A percentile compares a stretch with the other conserved stretches of the same genome.
Conservation (phyloP, 2,329 filamentous ascomycete species). For the Botryosphaeria agaves region DNA sequence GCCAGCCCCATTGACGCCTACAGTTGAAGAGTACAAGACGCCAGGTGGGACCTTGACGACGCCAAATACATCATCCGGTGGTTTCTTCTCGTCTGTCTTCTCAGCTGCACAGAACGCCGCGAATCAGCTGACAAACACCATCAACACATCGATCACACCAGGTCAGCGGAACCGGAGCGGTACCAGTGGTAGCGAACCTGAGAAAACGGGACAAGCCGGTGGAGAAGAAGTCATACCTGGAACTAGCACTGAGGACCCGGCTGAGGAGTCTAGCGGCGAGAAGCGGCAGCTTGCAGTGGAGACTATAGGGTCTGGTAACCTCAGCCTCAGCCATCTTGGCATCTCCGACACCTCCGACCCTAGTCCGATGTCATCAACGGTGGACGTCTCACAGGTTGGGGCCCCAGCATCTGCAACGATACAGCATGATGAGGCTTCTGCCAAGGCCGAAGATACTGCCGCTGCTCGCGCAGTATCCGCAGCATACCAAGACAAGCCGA, state of each 20-base stretch:
- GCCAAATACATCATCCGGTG: conserved; percentile 25
- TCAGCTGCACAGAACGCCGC: conserved; percentile 88
- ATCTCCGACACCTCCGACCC: conserved; percentile 47
- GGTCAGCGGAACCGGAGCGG: conserved; percentile 29
- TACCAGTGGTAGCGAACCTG: conserved; percentile 8
- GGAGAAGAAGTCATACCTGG: conserved; percentile 25
- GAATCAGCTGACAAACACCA: conserved; percentile 53
- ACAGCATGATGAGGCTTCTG: conserved; percentile 30
- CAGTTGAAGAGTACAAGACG: conserved; percentile 50
- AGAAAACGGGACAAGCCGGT: conserved; percentile 12
- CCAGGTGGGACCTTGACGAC: conserved; percentile 34
- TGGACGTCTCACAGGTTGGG: conserved; percentile 34
- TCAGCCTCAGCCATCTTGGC: conserved; percentile 78
- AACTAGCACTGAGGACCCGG: conserved; percentile 8
- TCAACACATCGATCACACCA: conserved; percentile 43
- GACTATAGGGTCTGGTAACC: conserved; percentile 73
- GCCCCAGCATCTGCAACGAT: conserved; percentile 20
- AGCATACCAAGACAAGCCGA: conserved; percentile 33
- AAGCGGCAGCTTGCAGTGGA: conserved; percentile 55
- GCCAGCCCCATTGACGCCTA: conserved; percentile 50
- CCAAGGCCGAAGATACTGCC: conserved; percentile 40
- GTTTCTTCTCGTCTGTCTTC: conserved; percentile 89
- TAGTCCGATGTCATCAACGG: conserved; percentile 39
- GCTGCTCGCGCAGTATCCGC: conserved; percentile 43
- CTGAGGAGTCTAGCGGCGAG: conserved; percentile 33